These are phyloP conservation scores for Tinospora cordifolia DNA, from an alignment of 164 flowering plant species.

Conservation along the genomic window DNA sequence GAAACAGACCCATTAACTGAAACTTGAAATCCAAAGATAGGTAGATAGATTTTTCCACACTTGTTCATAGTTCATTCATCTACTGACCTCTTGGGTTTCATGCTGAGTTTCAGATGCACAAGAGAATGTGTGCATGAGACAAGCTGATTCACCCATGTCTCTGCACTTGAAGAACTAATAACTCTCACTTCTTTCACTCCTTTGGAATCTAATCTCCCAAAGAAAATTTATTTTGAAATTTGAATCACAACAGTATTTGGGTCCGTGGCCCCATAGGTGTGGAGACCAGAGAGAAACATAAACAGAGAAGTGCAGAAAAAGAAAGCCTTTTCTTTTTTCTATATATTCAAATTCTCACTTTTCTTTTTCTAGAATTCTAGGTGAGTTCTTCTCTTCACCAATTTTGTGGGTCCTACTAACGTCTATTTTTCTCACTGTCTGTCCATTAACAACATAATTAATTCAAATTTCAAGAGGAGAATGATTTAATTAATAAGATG, in stretches of 20 bases:
- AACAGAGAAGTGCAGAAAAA: neutral
- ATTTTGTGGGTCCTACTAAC: constrained; percentile 8
- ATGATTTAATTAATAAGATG: neutral
- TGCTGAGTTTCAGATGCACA: constrained; percentile 30
- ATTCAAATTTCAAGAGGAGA: constrained; percentile 4
- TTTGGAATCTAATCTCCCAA: constrained; percentile 10
- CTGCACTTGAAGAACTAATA: constrained; percentile 4
- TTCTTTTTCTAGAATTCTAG: too few relatives aligned
- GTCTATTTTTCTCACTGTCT: constrained; percentile 10
- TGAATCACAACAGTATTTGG: constrained; percentile 12
- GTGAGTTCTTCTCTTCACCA: neutral
- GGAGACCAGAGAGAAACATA: neutral
- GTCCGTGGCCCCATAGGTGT: neutral
- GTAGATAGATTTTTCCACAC: neutral
- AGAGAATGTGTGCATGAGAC: constrained; percentile 48
- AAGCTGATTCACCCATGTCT: constrained; percentile 56
- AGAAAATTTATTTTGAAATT: constrained; percentile 20
- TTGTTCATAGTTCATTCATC: too few relatives aligned
- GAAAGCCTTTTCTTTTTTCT: neutral
- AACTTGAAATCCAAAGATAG: constrained; percentile 7
- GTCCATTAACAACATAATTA: neutral
- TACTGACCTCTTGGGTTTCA: constrained; percentile 31
- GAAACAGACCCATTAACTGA: constrained; percentile 13
- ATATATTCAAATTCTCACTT: neutral
- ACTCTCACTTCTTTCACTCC: constrained; percentile 1